These are phyloP conservation scores for Magnaporthiopsis incrustans DNA, from an alignment of 2,329 filamentous ascomycete species.

Conservation along the genomic window DNA sequence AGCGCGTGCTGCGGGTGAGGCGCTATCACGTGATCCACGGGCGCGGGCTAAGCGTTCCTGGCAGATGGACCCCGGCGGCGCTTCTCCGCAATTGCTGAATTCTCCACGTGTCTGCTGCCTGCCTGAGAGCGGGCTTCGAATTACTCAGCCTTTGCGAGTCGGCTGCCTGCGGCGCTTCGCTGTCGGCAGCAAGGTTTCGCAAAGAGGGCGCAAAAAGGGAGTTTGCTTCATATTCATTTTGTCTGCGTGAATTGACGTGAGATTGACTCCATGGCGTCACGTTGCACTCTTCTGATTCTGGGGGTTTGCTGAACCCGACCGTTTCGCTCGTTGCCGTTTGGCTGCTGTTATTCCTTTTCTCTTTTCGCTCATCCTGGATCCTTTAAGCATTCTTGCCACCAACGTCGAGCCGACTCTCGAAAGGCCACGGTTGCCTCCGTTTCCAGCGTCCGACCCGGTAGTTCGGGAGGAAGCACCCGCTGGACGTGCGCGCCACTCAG, in stretches of 20 bases:
- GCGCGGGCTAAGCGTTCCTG: too few species aligned
- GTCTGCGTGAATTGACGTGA: too few species aligned
- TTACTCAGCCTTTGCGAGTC: background rate
- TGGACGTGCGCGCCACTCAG: background rate
- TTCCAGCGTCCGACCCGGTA: conserved; percentile 1
- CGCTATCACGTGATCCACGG: too few species aligned
- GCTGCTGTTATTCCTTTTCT: background rate
- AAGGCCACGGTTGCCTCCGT: conserved; percentile 7
- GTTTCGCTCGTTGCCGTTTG: background rate
- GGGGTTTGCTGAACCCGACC: background rate
- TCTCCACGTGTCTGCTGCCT: background rate
- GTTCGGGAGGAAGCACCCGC: conserved; percentile 3
- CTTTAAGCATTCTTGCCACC: background rate
- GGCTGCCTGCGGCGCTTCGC: too few species aligned
- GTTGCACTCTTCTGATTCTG: background rate
- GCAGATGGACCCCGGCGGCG: too few species aligned
- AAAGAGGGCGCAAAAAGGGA: too few species aligned
- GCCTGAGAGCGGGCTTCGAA: background rate
- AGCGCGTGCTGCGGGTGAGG: too few species aligned
- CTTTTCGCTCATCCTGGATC: too few species aligned
- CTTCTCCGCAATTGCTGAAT: too few species aligned
- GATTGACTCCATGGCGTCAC: too few species aligned
- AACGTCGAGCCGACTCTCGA: background rate
- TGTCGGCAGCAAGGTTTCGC: too few species aligned
- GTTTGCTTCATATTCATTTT: too few species aligned